Conservation (phyloP, 2,329 filamentous ascomycete species). For the Tolypocladium tundrense region DNA sequence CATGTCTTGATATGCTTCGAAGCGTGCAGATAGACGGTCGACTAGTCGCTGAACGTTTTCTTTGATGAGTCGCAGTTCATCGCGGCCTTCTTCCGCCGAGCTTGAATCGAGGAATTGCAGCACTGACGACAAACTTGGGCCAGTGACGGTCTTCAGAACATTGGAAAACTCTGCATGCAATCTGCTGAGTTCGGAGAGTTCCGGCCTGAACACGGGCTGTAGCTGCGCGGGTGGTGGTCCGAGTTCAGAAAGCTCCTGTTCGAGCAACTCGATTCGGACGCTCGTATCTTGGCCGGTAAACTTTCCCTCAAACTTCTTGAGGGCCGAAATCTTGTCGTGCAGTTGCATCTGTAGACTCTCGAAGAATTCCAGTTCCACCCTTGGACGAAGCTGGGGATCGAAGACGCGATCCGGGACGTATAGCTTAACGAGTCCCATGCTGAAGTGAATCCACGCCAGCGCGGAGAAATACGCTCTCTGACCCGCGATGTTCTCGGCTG, state of each 20-base stretch:
- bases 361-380: constrained; percentile 53
- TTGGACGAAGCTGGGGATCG: constrained; percentile 62
- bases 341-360: constrained; percentile 46
- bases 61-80: constrained; percentile 38
- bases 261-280: constrained; percentile 52
- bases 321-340: constrained; percentile 42
- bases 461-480: constrained; percentile 23
- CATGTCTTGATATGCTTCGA: constrained; percentile 77
- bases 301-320: constrained; percentile 54
- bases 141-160: constrained; percentile 54
- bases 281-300: constrained; percentile 62
- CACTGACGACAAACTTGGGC: constrained; percentile 30
- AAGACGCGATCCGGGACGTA: constrained; percentile 82
- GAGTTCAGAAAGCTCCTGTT: constrained; percentile 51
- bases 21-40: constrained; percentile 56
- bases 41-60: constrained; percentile 59
- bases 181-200: constrained; percentile 53
- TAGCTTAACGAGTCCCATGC: constrained; percentile 61
- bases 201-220: constrained; percentile 60
- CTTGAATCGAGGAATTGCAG: constrained; percentile 14
- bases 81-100: constrained; percentile 8
- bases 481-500: constrained; percentile 8
- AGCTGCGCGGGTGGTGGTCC: constrained; percentile 57
- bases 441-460: constrained; percentile 66
- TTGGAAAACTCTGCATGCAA: constrained; percentile 80